Evolutionary conservation across 306 rosid species (phyloP).

Genomic region (Rosa persica): DNA sequence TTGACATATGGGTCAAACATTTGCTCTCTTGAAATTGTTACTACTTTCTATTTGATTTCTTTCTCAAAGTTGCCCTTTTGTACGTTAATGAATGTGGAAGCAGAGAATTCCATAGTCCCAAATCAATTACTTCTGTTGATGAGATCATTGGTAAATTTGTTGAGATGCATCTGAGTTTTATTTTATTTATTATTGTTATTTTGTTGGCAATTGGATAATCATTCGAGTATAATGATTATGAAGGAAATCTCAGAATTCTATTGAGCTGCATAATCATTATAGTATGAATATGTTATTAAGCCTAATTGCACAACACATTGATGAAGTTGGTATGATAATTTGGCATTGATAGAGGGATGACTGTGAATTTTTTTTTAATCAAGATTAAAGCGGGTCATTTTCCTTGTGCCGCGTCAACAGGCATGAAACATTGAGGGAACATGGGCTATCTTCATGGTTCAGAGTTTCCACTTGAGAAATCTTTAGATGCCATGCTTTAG

Average conservation of each 20-base stretch:
- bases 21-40: not conserved
- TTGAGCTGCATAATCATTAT: not conserved
- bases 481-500: not conserved
- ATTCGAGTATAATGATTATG: not conserved
- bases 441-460: not conserved
- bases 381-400: slow-evolving; percentile 2
- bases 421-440: not conserved
- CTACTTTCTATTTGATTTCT: not conserved
- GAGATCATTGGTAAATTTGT: not conserved
- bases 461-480: not conserved
- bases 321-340: slow-evolving; percentile 11
- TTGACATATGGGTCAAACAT: not conserved
- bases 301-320: not conserved
- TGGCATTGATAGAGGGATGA: slow-evolving; percentile 10
- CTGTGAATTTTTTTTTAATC: not conserved
- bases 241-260: not conserved
- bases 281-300: not conserved
- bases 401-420: not conserved
- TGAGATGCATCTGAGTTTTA: not conserved
- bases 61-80: not conserved
- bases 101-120: not conserved
- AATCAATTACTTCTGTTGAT: not conserved
- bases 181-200: not conserved
- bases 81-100: not conserved
- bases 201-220: not conserved